These are phyloP conservation scores for Avicennia marina DNA, from an alignment of 257 asterid species.

Conservation along the genomic window DNA sequence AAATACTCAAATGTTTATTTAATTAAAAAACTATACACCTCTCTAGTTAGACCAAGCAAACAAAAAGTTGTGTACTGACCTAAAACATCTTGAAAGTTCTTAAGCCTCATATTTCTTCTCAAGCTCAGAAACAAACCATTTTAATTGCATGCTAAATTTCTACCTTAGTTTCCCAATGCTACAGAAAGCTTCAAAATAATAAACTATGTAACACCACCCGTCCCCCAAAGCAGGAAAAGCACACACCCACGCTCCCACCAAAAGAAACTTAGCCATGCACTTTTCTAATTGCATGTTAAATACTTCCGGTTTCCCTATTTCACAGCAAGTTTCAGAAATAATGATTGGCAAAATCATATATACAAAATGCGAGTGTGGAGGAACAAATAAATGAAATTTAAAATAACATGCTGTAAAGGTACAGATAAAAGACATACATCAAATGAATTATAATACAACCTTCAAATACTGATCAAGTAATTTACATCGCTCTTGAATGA, in stretches of 20 bases:
- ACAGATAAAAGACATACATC: conserved; percentile 14
- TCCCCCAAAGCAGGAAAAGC: not conserved
- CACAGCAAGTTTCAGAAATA: not conserved
- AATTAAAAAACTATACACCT: conserved; percentile 2
- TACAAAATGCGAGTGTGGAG: not conserved
- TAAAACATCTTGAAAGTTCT: no score
- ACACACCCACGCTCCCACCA: not conserved
- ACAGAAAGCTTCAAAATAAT: conserved; percentile 5
- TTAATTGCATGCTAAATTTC: not conserved
- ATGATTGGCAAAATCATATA: not conserved
- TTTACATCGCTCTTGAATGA: conserved; percentile 84
- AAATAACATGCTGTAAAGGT: conserved; percentile 5
- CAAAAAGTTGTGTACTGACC: not conserved
- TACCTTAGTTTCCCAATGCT: not conserved
- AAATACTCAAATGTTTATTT: not conserved
- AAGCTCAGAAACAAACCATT: not conserved
- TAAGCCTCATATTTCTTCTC: not conserved
- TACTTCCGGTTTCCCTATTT: conserved; percentile 9
- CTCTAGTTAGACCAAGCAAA: conserved; percentile 8
- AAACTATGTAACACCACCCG: not conserved
- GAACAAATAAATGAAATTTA: not conserved
- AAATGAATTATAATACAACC: conserved; percentile 35
- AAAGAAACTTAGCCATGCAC: not conserved
- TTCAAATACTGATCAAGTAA: conserved; percentile 88
- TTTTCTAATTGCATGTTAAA: conserved; percentile 3